Evolutionary conservation across 2,329 filamentous ascomycete genomes (phyloP).

Genomic region (Xylariaceae sp.): DNA sequence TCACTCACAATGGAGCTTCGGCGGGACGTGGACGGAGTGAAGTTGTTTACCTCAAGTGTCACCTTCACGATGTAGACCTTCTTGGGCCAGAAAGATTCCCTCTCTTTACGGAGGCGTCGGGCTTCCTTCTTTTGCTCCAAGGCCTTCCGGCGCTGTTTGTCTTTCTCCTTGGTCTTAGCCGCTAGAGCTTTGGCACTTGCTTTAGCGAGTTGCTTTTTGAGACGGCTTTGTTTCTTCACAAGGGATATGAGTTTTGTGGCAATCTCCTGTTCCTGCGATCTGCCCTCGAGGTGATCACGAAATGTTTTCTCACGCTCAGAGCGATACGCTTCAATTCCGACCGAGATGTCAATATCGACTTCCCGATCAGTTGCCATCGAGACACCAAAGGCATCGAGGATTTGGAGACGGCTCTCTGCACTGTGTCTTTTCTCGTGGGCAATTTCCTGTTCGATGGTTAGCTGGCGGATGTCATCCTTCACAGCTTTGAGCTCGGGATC

Average conservation of each 20-base stretch:
- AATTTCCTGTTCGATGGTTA: slow-evolving; percentile 29
- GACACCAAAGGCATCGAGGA: slow-evolving; percentile 40
- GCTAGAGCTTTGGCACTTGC: slow-evolving; percentile 26
- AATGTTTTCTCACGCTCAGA: slow-evolving; percentile 41
- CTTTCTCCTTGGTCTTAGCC: slow-evolving; percentile 32
- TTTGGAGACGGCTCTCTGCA: slow-evolving; percentile 36
- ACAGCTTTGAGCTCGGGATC: slow-evolving; percentile 30
- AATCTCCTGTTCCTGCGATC: slow-evolving; percentile 31
- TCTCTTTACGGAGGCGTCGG: slow-evolving; percentile 39
- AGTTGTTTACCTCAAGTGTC: slow-evolving; percentile 43
- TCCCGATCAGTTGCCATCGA: slow-evolving; percentile 31
- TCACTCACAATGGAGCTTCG: slow-evolving; percentile 51
- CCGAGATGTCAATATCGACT: slow-evolving; percentile 32
- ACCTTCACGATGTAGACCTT: slow-evolving; percentile 47
- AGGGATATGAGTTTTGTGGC: slow-evolving; percentile 30
- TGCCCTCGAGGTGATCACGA: slow-evolving; percentile 22
- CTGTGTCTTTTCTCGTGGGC: slow-evolving; percentile 32
- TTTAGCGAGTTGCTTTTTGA: slow-evolving; percentile 25
- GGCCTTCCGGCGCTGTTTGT: slow-evolving; percentile 34
- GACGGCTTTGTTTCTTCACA: slow-evolving; percentile 31
- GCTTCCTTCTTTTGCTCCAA: slow-evolving; percentile 41
- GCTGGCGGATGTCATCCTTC: slow-evolving; percentile 28
- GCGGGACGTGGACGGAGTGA: slow-evolving; percentile 45
- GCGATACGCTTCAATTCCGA: slow-evolving; percentile 39
- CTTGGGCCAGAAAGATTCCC: slow-evolving; percentile 47